Base-by-base conservation (phyloP, 345 rosid species). In the Rhizophora apiculata region DNA sequence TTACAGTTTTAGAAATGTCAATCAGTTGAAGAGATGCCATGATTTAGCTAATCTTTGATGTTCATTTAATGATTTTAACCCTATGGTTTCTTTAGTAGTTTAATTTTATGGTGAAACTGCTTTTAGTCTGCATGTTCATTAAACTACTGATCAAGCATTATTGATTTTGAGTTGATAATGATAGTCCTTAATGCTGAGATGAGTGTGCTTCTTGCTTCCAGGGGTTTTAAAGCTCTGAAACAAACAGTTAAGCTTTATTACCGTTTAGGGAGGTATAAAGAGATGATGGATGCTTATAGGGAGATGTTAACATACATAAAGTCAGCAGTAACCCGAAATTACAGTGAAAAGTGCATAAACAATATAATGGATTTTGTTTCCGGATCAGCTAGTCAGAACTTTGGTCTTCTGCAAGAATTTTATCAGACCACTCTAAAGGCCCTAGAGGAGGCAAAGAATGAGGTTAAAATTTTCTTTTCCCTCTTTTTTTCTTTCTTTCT, bases 341-440 rank as follows among this genome's bases (percentile, higher is more conserved):
- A 92, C 83, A 96, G 99, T 63, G 99, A 96, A 79, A 96, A 96
- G 79, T 96, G 99, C 72, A 89, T 96, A 82, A 96, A 96, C 81
- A 96, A 88, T 64, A 92, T 96, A 59, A 96, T 96, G 99, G 99
- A 96, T 79, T 96, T 89, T 77, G 97, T 96, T 72, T 96, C 99
- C 71, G 98, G 98, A 68, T 92, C 97, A 77, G 96, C 98, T 76
- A 92, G 97, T 82, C 98, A 88, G 85, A 96, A 88, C 75, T 90
- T 87, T 82, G 80, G 82, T 67, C 95, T 96, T 63, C 79, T 90
- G 73, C 95, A 88, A 76, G 90, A 90, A 60, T 96, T 96, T 73
- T 96, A 96, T 80, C 97, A 96, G 78, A 96, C 98, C 56, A 96
- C 99, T 61, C 70, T 92, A 77, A 88, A 81, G 89, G 97, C 99